These are phyloP conservation scores for Detonula confervacea DNA, from an alignment of 352 stramenopile species.

Conservation along the genomic window DNA sequence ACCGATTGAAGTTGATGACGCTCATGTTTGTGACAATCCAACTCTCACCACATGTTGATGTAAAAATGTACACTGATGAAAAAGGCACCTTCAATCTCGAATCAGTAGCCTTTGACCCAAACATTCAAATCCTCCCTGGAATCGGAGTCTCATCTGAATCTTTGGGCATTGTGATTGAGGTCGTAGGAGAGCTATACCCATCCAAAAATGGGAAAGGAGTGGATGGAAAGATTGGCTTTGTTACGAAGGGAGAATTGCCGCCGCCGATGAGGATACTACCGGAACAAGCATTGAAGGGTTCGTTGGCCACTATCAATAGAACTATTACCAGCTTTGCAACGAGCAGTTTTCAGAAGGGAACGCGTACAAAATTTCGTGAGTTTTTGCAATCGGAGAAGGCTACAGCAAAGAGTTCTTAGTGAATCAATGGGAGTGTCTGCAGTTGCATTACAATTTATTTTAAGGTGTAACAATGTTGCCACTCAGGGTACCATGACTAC, in stretches of 20 bases:
- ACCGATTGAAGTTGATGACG: slow-evolving; percentile 78
- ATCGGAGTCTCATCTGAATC: slow-evolving; percentile 53
- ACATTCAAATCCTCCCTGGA: slow-evolving; percentile 77
- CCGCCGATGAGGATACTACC: slow-evolving; percentile 69
- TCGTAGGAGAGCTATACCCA: slow-evolving; percentile 72
- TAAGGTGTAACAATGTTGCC: too few relatives aligned
- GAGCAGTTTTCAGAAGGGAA: slow-evolving; percentile 71
- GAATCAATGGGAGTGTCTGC: not conserved
- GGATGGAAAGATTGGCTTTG: slow-evolving; percentile 76
- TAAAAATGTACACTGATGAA: slow-evolving; percentile 74
- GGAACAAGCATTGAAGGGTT: slow-evolving; percentile 60
- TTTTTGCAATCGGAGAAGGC: slow-evolving; percentile 46
- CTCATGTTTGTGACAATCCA: slow-evolving; percentile 83
- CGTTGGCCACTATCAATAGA: slow-evolving; percentile 70
- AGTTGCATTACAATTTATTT: not conserved
- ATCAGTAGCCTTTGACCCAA: slow-evolving; percentile 78
- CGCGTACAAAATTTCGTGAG: slow-evolving; percentile 60
- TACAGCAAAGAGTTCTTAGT: not conserved
- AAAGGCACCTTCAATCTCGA: slow-evolving; percentile 55
- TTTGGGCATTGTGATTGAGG: slow-evolving; percentile 79
- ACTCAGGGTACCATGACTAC: too few relatives aligned
- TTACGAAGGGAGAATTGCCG: slow-evolving; percentile 64
- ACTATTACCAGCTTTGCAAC: slow-evolving; percentile 76
- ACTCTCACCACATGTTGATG: slow-evolving; percentile 71
- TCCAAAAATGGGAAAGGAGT: slow-evolving; percentile 67